A percentile compares a stretch with the other conserved stretches of the same genome.
Conservation (phyloP, 257 asterid genomes). For the Primulina eburnea region DNA sequence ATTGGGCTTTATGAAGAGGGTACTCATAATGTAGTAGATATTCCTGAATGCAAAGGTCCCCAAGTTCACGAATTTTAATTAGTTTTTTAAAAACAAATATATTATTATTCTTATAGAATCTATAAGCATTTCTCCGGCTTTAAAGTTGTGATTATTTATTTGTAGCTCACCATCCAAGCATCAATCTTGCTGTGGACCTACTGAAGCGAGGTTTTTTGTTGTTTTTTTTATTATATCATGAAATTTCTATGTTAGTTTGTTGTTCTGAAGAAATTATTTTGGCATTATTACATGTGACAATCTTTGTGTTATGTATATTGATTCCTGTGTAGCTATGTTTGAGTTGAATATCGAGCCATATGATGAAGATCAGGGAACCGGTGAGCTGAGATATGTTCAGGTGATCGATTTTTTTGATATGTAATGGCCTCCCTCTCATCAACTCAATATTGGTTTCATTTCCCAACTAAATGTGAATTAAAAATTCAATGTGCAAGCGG, state of each 20-base stretch:
- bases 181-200: constrained; percentile 78
- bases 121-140: neutral
- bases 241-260: neutral
- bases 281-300: constrained; percentile 3
- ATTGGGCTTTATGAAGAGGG: constrained; percentile 90
- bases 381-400: constrained; percentile 92
- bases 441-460: constrained; percentile 3
- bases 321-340: constrained; percentile 47
- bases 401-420: constrained; percentile 34
- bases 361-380: constrained; percentile 85
- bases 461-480: neutral
- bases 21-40: constrained; percentile 77
- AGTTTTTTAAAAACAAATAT: neutral
- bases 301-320: neutral
- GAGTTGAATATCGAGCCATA: constrained; percentile 69
- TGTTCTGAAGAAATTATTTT: neutral
- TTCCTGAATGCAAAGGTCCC: constrained; percentile 85
- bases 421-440: constrained; percentile 6
- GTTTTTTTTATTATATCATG: constrained; percentile 24
- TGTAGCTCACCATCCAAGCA: constrained; percentile 94
- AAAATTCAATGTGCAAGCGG: neutral
- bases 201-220: constrained; percentile 34
- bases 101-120: neutral
- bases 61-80: neutral
- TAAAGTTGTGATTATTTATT: constrained; percentile 11